A percentile compares a stretch with the other conserved stretches of the same genome.
These are phyloP conservation scores for Talaromyces trachyspermus DNA, from an alignment of 495 filamentous ascomycete species.

Conservation along the genomic window DNA sequence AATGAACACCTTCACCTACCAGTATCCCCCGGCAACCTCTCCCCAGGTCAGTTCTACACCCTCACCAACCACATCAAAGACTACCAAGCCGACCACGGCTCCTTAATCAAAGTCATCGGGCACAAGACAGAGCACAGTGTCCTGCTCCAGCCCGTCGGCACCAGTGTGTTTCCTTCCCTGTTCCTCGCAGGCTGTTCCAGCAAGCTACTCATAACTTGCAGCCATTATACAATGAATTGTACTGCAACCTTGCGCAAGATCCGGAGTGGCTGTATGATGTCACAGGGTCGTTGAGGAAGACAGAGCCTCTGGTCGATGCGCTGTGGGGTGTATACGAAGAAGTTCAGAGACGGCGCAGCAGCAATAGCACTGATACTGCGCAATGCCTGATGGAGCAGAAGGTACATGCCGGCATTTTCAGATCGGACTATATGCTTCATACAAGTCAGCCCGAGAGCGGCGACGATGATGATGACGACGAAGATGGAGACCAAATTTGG, in stretches of 20 bases:
- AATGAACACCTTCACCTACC: too few species aligned
- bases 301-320: slow-evolving; percentile 62
- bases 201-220: slow-evolving; percentile 57
- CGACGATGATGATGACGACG: not conserved
- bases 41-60: not conserved
- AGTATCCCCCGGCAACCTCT: not conserved
- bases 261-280: slow-evolving; percentile 55
- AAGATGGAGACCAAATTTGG: not conserved
- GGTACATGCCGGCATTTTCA: slow-evolving; percentile 69
- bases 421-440: slow-evolving; percentile 91
- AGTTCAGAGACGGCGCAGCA: slow-evolving; percentile 43
- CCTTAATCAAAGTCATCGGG: slow-evolving; percentile 58
- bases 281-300: slow-evolving; percentile 40
- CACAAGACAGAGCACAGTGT: slow-evolving; percentile 50
- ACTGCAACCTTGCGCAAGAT: slow-evolving; percentile 67
- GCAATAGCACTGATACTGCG: slow-evolving; percentile 28
- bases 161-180: slow-evolving; percentile 72
- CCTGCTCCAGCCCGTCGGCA: slow-evolving; percentile 63
- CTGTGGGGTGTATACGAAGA: slow-evolving; percentile 68
- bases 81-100: slow-evolving; percentile 77
- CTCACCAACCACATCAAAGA: slow-evolving; percentile 59
- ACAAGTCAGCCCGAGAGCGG: not conserved
- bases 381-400: slow-evolving; percentile 49
- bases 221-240: slow-evolving; percentile 70
- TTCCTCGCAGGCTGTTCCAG: slow-evolving; percentile 64